These are phyloP conservation scores for Thoreauomyces humboldtii DNA, from an alignment of 192 early-diverging fungal species.

Conservation along the genomic window DNA sequence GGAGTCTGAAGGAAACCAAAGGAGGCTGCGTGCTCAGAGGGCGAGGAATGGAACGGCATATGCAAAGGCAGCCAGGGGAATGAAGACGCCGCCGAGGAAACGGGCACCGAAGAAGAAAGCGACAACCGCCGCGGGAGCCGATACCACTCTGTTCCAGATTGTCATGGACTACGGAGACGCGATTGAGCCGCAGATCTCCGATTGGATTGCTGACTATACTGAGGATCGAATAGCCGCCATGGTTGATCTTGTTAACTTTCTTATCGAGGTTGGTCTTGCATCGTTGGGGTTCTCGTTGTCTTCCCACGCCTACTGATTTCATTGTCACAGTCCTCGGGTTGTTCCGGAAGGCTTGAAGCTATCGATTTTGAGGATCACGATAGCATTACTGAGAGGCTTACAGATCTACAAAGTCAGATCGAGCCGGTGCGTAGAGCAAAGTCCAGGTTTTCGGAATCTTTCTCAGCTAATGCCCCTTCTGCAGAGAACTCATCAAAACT, in stretches of 20 bases:
- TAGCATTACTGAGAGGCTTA: constrained; percentile 49
- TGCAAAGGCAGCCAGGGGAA: neutral
- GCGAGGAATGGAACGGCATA: too few relatives aligned
- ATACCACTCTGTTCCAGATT: constrained; percentile 19
- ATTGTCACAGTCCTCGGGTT: constrained; percentile 9
- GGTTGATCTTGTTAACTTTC: constrained; percentile 72
- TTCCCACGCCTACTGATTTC: neutral
- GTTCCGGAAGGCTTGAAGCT: constrained; percentile 16
- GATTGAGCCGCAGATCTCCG: constrained; percentile 59
- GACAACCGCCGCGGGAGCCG: neutral
- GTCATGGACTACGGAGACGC: constrained; percentile 29
- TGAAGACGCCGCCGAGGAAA: neutral
- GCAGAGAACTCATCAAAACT: constrained; percentile 56
- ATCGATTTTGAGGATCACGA: constrained; percentile 54
- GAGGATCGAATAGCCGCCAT: constrained; percentile 53
- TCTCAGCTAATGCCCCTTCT: neutral
- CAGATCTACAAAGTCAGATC: constrained; percentile 57
- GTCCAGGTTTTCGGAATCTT: neutral
- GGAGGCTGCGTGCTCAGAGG: too few relatives aligned
- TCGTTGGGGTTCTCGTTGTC: too few relatives aligned
- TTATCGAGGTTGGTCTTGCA: constrained; percentile 64
- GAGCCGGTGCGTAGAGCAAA: constrained; percentile 44
- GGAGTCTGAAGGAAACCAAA: too few relatives aligned
- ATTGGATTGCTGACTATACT: constrained; percentile 71
- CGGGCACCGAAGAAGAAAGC: neutral